phyloP scores from a whole-genome alignment of 768 basidiomycete genomes.

The Termitomyces sp. region DNA sequence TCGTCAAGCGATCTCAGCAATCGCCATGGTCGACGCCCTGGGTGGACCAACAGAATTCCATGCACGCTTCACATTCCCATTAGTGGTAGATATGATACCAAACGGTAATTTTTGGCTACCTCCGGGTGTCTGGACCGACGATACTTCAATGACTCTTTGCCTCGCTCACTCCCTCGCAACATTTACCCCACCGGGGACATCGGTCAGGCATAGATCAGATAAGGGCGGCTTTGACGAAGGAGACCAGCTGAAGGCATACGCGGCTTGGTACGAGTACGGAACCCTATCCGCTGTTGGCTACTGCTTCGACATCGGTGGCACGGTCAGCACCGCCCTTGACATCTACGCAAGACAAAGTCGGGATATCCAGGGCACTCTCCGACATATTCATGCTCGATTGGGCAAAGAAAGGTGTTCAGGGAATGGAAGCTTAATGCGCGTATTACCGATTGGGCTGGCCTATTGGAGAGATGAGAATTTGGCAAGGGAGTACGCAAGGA shows the following conservation, averaged over 20 bases:
- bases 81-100: constrained; percentile 34
- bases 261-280: constrained; percentile 14
- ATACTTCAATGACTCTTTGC: constrained; percentile 47
- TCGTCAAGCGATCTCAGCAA: constrained; percentile 34
- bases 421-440: constrained; percentile 48
- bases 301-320: constrained; percentile 36
- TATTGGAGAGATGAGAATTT: constrained; percentile 29
- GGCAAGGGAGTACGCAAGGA: constrained; percentile 31
- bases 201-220: neutral
- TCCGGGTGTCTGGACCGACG: constrained; percentile 47
- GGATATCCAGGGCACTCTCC: neutral
- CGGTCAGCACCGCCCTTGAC: constrained; percentile 31
- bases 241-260: constrained; percentile 19
- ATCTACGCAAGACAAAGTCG: constrained; percentile 19
- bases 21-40: constrained; percentile 45
- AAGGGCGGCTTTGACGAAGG: constrained; percentile 20
- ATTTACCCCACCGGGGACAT: constrained; percentile 16
- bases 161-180: constrained; percentile 40
- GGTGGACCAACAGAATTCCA: constrained; percentile 44
- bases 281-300: constrained; percentile 18
- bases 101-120: constrained; percentile 37
- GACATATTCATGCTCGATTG: constrained; percentile 28
- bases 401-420: constrained; percentile 27
- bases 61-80: constrained; percentile 35
- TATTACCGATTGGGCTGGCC: constrained; percentile 41